A percentile compares a stretch with the other conserved stretches of the same genome.
These are phyloP conservation scores for Trichoderma sp. DNA, from an alignment of 2,329 filamentous ascomycete genomes.

Conservation along the genomic window DNA sequence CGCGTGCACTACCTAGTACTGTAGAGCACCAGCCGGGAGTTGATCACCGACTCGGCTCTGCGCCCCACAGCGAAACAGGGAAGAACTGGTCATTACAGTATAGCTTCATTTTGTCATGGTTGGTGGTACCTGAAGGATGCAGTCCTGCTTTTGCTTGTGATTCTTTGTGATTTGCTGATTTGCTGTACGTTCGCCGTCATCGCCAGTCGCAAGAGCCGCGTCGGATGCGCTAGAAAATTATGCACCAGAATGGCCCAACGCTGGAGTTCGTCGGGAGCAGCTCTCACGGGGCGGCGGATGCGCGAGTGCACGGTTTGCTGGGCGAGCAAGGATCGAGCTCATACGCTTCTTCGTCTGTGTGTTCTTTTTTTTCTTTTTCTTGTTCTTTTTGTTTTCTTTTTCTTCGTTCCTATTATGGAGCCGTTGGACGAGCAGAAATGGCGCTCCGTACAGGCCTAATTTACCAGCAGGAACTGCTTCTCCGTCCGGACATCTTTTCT, in stretches of 20 bases:
- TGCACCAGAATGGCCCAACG: background rate
- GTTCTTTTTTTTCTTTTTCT: background rate
- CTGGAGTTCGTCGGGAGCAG: background rate
- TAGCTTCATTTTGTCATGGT: background rate
- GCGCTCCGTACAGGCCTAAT: background rate
- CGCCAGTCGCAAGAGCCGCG: background rate
- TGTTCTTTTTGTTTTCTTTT: background rate
- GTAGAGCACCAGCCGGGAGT: conserved; percentile 7
- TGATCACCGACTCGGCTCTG: conserved; percentile 7
- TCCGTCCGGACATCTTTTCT: background rate
- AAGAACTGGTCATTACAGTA: background rate
- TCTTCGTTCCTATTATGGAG: conserved; percentile 1
- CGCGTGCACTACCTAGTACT: background rate
- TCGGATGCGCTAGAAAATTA: background rate
- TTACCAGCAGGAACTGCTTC: background rate
- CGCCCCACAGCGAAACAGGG: conserved; percentile 4
- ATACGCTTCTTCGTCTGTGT: background rate
- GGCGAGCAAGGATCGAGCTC: background rate
- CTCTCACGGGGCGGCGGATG: background rate
- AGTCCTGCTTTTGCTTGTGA: no score
- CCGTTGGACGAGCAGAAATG: background rate
- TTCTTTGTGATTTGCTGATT: background rate
- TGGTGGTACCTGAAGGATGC: no score
- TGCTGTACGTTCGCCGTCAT: no score
- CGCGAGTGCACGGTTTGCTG: conserved; percentile 7